Percentiles rank a stretch among this genome's conserved stretches.
Evolutionary conservation across 2,329 filamentous ascomycete species (phyloP).

Genomic region (Cladorrhinum sp.): DNA sequence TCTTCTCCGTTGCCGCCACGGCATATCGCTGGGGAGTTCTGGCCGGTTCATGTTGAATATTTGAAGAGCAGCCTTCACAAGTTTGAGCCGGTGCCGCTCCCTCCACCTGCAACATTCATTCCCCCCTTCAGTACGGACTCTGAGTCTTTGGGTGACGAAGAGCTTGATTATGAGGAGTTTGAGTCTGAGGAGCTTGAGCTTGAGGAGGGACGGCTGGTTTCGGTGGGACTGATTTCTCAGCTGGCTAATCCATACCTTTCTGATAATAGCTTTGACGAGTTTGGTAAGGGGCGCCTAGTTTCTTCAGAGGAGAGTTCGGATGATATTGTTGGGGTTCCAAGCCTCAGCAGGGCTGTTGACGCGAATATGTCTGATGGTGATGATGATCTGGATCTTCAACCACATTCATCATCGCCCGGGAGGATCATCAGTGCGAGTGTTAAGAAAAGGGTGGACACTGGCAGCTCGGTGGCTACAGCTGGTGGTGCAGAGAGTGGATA

Average conservation of each 20-base stretch:
- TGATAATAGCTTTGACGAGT: slow-evolving; percentile 38
- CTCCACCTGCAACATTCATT: slow-evolving; percentile 52
- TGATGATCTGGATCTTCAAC: not conserved
- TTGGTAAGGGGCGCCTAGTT: slow-evolving; percentile 33
- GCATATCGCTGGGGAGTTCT: not conserved
- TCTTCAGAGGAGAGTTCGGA: slow-evolving; percentile 40
- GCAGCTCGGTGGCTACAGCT: slow-evolving; percentile 42
- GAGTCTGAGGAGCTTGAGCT: slow-evolving; percentile 30
- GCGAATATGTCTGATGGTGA: slow-evolving; percentile 5
- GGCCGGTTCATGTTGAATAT: slow-evolving; percentile 45
- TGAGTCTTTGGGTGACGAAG: slow-evolving; percentile 24
- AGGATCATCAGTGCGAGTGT: slow-evolving; percentile 27
- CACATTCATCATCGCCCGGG: not conserved
- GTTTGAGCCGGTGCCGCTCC: slow-evolving; percentile 47
- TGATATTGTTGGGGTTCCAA: not conserved
- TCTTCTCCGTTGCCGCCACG: slow-evolving; percentile 33
- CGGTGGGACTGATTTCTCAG: slow-evolving; percentile 33
- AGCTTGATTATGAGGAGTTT: slow-evolving; percentile 31
- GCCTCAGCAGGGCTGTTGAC: not conserved
- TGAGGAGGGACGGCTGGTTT: slow-evolving; percentile 34
- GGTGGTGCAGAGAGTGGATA: slow-evolving; percentile 40
- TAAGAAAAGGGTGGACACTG: slow-evolving; percentile 32
- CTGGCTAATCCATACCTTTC: slow-evolving; percentile 39
- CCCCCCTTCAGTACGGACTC: slow-evolving; percentile 45
- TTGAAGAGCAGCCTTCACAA: slow-evolving; percentile 41